Base-by-base conservation (phyloP, 345 rosid species). In the Crucihimalaya himalaica region DNA sequence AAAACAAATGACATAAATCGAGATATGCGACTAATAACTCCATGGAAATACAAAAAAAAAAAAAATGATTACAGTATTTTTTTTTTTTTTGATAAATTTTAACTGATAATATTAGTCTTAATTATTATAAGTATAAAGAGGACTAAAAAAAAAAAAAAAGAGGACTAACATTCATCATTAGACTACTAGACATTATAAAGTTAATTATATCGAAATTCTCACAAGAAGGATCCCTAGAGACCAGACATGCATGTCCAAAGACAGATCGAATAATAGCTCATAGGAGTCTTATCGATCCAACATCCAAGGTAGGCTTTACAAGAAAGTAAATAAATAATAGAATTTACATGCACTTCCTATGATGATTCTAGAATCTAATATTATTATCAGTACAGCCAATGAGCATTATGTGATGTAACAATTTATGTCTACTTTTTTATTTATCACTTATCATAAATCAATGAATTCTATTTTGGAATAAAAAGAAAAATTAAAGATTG, bases 161-260 rank as follows among this genome's bases (percentile, higher is more conserved):
- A 64, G 67, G 71, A 57, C 18, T 77, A 47, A 63, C 61, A 76
- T 47, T 56, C 80, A 63, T 76, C 80, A 76, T 76, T 63, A 63
- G 71, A 63, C 21, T 63, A 63, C 6, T 63, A 70, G 71, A 76
- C 80, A 63, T 76, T 16, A 29, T 39, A 56, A 47, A 70, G 71
- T 47, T 63, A 70, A 63, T 10, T 63, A 46, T 54, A 62, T 69
- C 28, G 56, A 56, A 63, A 63, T 28, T 37, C 76, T 37, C 61
- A 54, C 31, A 70, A 70, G 34, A 76, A 70, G 71, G 80, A 70
- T 76, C 76, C 80, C 80, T 64, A 76, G 71, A 70, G 71, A 70
- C 53, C 76, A 70, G 80, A 76, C 76, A 70, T 70, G 80, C 80
- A 76, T 76, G 76, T 70, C 80, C 80, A 76, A 63, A 70, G 75